Conservation (phyloP, 495 filamentous ascomycete genomes). For the Apiosordaria backusii region DNA sequence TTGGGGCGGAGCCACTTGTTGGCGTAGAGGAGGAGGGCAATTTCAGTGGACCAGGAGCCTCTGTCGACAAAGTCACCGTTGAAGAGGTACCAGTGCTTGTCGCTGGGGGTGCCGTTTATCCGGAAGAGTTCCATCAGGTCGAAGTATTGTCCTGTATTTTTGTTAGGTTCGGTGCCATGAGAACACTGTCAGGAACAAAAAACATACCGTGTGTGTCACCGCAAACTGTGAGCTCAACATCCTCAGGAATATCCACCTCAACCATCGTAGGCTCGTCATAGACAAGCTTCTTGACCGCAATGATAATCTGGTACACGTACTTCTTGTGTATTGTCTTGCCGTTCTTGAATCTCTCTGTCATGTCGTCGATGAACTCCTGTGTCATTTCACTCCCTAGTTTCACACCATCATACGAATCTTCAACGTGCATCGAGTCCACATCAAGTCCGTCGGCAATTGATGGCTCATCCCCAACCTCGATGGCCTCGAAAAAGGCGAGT, state of each 20-base stretch:
- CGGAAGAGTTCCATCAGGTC: slow-evolving; percentile 96
- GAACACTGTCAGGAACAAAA: neutral
- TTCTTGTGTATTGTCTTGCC: slow-evolving; percentile 94
- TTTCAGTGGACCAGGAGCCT: slow-evolving; percentile 95
- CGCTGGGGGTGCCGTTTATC: slow-evolving; percentile 77
- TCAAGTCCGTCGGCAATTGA: slow-evolving; percentile 89
- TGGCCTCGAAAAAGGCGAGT: slow-evolving; percentile 87
- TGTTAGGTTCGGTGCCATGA: slow-evolving; percentile 19
- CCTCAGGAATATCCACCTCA: slow-evolving; percentile 77
- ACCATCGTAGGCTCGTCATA: slow-evolving; percentile 96
- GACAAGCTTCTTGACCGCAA: slow-evolving; percentile 84
- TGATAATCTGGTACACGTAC: slow-evolving; percentile 94
- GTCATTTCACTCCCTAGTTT: slow-evolving; percentile 82
- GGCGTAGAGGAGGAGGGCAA: slow-evolving; percentile 88
- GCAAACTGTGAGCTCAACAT: slow-evolving; percentile 82
- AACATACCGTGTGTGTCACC: slow-evolving; percentile 89
- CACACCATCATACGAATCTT: slow-evolving; percentile 80
- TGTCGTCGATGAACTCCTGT: slow-evolving; percentile 92
- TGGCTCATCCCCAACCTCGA: slow-evolving; percentile 86
- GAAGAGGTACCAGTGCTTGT: slow-evolving; percentile 90
- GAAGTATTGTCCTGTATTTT: slow-evolving; percentile 80
- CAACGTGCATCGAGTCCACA: slow-evolving; percentile 77
- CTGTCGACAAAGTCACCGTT: slow-evolving; percentile 99
- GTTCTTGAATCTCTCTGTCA: slow-evolving; percentile 92
- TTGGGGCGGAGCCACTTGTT: slow-evolving; percentile 93